Conservation (phyloP, 176 grass and related monocot species). For the Poa pratensis region DNA sequence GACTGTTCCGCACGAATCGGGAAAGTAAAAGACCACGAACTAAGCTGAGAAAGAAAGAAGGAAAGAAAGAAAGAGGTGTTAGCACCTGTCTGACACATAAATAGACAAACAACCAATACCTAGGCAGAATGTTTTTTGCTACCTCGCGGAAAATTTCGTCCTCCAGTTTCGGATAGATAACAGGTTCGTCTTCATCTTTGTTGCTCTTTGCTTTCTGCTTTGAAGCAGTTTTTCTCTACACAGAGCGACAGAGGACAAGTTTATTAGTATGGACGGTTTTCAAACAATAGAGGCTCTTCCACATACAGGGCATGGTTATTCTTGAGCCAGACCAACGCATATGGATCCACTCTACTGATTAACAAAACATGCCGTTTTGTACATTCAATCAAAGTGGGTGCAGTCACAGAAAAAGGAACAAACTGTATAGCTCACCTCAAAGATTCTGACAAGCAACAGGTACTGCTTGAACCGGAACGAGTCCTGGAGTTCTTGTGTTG, state of each 20-base stretch:
- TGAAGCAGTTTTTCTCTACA: slow-evolving; percentile 46
- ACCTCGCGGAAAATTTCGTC: slow-evolving; percentile 91
- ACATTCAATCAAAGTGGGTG: not conserved
- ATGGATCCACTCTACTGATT: not conserved
- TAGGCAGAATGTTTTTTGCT: not conserved
- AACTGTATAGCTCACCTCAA: slow-evolving; percentile 57
- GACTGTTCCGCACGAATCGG: slow-evolving; percentile 55
- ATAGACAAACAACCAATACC: not conserved
- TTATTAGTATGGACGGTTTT: not conserved
- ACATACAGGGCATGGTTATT: not conserved
- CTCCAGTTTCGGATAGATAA: slow-evolving; percentile 83
- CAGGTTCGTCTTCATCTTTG: slow-evolving; percentile 51
- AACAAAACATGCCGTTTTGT: not conserved
- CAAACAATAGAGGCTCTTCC: not conserved
- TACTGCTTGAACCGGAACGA: slow-evolving; percentile 88
- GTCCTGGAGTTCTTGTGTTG: slow-evolving; percentile 79
- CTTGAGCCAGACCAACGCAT: not conserved
- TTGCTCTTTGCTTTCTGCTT: slow-evolving; percentile 53
- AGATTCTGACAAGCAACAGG: slow-evolving; percentile 66
- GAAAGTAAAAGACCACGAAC: slow-evolving; percentile 83
- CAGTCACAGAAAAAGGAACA: not conserved
- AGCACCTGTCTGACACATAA: not conserved
- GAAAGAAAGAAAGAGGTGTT: slow-evolving; percentile 35
- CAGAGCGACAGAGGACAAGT: not conserved
- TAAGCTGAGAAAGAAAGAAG: slow-evolving; percentile 61